These are phyloP conservation scores for Tricholoma flavovirens DNA, from an alignment of 768 basidiomycete species.

Conservation along the genomic window DNA sequence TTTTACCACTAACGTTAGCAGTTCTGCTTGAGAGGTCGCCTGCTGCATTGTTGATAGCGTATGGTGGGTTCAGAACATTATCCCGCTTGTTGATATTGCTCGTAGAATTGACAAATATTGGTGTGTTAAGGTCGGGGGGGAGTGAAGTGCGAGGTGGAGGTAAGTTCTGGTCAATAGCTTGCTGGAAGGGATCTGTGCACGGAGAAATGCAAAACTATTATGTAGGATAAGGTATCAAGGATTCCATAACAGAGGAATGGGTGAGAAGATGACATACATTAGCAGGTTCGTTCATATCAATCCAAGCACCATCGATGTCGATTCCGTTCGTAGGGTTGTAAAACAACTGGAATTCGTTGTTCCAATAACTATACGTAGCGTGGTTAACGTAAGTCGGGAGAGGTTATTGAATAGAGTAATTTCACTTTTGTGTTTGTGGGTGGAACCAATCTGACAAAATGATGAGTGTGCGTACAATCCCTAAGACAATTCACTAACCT, in stretches of 20 bases:
- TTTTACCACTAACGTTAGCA: constrained; percentile 36
- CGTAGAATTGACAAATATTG: constrained; percentile 38
- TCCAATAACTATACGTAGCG: constrained; percentile 46
- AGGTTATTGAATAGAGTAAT: neutral
- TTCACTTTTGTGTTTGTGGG: constrained; percentile 40
- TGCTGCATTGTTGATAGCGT: constrained; percentile 53
- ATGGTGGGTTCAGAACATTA: constrained; percentile 46
- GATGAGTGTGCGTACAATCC: neutral
- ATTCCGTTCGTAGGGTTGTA: constrained; percentile 48
- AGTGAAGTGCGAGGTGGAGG: constrained; percentile 47
- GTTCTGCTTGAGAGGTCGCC: constrained; percentile 50
- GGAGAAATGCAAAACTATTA: constrained; percentile 57
- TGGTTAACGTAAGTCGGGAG: neutral
- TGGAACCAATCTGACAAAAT: constrained; percentile 52
- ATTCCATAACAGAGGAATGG: neutral
- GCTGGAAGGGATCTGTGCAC: constrained; percentile 53
- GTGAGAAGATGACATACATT: constrained; percentile 32
- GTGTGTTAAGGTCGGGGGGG: constrained; percentile 47
- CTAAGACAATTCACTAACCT: constrained; percentile 25
- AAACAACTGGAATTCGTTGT: constrained; percentile 51
- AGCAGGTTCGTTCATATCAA: constrained; percentile 72
- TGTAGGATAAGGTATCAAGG: neutral
- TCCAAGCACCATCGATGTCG: constrained; percentile 70
- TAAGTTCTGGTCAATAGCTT: constrained; percentile 45
- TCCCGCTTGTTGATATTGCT: constrained; percentile 21